Conservation (phyloP, 2,329 filamentous ascomycete genomes). For the Zymoseptoria passerinii region DNA sequence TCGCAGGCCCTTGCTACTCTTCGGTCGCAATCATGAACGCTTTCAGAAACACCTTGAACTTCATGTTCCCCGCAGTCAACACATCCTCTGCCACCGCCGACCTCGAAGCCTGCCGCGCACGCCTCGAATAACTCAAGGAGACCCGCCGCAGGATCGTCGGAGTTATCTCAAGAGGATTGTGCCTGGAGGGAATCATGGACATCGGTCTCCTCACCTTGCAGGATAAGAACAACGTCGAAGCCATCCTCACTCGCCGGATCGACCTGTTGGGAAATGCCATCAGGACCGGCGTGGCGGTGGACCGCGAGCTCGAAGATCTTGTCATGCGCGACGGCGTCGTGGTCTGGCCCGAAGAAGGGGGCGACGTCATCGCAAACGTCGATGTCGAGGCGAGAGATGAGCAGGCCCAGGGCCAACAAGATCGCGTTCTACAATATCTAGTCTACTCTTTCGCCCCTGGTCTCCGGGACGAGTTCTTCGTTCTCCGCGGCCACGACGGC, state of each 20-base stretch:
- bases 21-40: background rate
- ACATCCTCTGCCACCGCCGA: background rate
- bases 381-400: background rate
- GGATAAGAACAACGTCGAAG: background rate
- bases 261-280: background rate
- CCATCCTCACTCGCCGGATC: background rate
- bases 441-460: too few species aligned
- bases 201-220: background rate
- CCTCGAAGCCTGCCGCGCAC: background rate
- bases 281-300: background rate
- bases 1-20: background rate
- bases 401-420: background rate
- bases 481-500: too few species aligned
- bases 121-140: background rate
- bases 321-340: background rate
- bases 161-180: background rate
- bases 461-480: too few species aligned
- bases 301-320: background rate
- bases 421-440: background rate
- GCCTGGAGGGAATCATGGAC: background rate
- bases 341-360: background rate
- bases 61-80: background rate
- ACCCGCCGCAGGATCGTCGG: background rate
- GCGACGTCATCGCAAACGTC: too few species aligned
- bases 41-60: background rate